Evolutionary conservation across 2,329 filamentous ascomycete genomes (phyloP).

Genomic region (Chaetomiaceae sp.): DNA sequence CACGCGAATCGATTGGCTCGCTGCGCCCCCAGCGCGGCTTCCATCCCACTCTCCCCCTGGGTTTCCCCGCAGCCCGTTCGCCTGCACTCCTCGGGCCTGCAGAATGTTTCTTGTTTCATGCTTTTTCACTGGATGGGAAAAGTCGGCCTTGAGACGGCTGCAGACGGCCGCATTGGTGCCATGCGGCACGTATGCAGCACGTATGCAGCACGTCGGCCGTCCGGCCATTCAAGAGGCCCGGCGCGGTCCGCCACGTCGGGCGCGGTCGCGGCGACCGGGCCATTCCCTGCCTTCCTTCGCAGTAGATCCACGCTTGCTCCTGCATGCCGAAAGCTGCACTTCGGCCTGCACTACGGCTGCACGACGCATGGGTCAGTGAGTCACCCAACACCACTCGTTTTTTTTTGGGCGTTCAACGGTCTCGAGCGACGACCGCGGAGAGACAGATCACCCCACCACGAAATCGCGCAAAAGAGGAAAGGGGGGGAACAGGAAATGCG

Average conservation of each 20-base stretch:
- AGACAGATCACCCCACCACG: neutral
- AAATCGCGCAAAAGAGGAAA: conserved; percentile 20
- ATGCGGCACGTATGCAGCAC: conserved; percentile 23
- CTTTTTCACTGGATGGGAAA: conserved; percentile 23
- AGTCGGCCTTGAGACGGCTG: conserved; percentile 25
- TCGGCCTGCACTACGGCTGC: conserved; percentile 19
- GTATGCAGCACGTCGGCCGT: conserved; percentile 16
- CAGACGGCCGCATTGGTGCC: conserved; percentile 25
- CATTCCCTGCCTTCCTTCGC: neutral
- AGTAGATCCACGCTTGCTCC: conserved; percentile 10
- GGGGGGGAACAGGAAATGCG: conserved; percentile 6
- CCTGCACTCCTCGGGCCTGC: conserved; percentile 16
- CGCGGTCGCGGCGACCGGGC: conserved; percentile 20
- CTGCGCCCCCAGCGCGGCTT: neutral
- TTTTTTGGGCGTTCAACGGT: conserved; percentile 17
- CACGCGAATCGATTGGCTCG: conserved; percentile 13
- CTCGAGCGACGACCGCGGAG: conserved; percentile 16
- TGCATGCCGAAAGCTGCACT: conserved; percentile 24
- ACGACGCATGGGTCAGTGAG: conserved; percentile 24
- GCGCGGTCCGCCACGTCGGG: conserved; percentile 25
- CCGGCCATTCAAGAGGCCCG: conserved; percentile 26
- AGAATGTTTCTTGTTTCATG: conserved; percentile 20
- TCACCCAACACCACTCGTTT: conserved; percentile 33
- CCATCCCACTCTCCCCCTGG: neutral
- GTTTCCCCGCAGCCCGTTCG: conserved; percentile 19